These are phyloP conservation scores for Boletellus dicymbophilus DNA, from an alignment of 1,284 basidiomycete species.

Conservation along the genomic window DNA sequence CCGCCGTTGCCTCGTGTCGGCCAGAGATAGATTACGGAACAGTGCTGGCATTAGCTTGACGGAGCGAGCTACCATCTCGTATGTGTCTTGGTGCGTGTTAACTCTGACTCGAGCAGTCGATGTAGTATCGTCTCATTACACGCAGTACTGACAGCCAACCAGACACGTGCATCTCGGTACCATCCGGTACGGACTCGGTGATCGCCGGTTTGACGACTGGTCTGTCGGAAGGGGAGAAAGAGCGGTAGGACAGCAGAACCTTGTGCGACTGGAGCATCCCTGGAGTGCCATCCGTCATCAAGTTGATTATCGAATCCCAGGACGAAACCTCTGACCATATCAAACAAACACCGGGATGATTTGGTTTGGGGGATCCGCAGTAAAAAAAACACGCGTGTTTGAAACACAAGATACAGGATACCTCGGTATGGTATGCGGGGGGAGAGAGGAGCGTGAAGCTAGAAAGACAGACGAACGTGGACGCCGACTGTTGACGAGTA, in stretches of 20 bases:
- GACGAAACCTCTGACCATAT: constrained; percentile 6
- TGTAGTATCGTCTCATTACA: too few species aligned
- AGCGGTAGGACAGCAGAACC: too few species aligned
- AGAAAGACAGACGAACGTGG: too few species aligned
- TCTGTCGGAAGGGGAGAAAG: too few species aligned
- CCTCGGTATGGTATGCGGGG: background rate
- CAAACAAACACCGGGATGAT: constrained; percentile 23
- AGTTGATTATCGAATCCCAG: background rate
- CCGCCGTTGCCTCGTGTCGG: background rate
- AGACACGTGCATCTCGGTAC: background rate
- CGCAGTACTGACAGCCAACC: too few species aligned
- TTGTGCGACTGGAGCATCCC: background rate
- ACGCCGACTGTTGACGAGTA: too few species aligned
- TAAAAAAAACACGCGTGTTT: constrained; percentile 4
- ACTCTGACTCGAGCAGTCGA: background rate
- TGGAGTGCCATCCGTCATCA: background rate
- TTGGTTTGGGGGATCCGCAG: constrained; percentile 18
- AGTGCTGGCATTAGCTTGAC: background rate
- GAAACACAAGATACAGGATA: constrained; percentile 4
- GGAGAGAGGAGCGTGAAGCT: background rate
- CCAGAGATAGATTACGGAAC: background rate
- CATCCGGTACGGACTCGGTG: background rate
- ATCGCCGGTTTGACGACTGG: background rate
- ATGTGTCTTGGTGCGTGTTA: background rate
- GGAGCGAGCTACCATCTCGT: background rate